Evolutionary conservation across 768 basidiomycete genomes (phyloP).

Genomic region (Scleroderma bovista): DNA sequence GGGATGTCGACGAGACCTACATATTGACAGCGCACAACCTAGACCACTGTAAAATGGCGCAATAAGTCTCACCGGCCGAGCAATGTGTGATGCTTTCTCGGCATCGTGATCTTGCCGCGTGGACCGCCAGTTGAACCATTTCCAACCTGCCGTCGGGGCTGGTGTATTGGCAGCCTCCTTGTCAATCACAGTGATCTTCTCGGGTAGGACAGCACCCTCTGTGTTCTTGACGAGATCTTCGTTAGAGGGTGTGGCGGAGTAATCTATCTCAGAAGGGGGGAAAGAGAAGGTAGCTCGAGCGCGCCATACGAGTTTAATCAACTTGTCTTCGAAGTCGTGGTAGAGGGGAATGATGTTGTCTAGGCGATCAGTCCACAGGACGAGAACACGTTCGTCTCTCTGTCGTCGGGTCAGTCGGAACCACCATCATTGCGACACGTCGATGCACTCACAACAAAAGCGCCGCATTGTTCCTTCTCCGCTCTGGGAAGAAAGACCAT

Average conservation of each 20-base stretch:
- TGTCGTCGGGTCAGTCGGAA: slow-evolving; percentile 21
- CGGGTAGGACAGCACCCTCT: slow-evolving; percentile 18
- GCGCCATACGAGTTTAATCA: slow-evolving; percentile 80
- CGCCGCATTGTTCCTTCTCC: slow-evolving; percentile 88
- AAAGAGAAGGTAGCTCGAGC: slow-evolving; percentile 33
- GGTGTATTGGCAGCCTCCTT: slow-evolving; percentile 3
- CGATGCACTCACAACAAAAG: slow-evolving; percentile 61
- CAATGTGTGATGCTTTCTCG: slow-evolving; percentile 43
- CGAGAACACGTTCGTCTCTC: slow-evolving; percentile 79
- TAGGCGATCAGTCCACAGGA: slow-evolving; percentile 82
- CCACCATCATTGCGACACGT: not conserved
- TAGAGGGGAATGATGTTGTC: slow-evolving; percentile 74
- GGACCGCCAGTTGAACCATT: slow-evolving; percentile 41
- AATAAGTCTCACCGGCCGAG: slow-evolving; percentile 52
- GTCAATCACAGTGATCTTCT: slow-evolving; percentile 5
- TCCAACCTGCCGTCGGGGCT: slow-evolving; percentile 12
- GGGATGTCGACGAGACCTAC: slow-evolving; percentile 33
- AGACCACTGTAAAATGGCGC: slow-evolving; percentile 73
- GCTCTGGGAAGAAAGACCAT: slow-evolving; percentile 64
- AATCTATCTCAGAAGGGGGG: slow-evolving; percentile 36
- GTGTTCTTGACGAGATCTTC: slow-evolving; percentile 51
- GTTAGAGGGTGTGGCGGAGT: slow-evolving; percentile 47
- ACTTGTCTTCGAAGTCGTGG: slow-evolving; percentile 65
- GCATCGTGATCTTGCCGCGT: slow-evolving; percentile 39
- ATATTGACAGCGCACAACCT: slow-evolving; percentile 58